Evolutionary conservation across 208 protist species (phyloP), one percentile per base, ranked within the genome.

Genomic region (Leishmania turanica): DNA sequence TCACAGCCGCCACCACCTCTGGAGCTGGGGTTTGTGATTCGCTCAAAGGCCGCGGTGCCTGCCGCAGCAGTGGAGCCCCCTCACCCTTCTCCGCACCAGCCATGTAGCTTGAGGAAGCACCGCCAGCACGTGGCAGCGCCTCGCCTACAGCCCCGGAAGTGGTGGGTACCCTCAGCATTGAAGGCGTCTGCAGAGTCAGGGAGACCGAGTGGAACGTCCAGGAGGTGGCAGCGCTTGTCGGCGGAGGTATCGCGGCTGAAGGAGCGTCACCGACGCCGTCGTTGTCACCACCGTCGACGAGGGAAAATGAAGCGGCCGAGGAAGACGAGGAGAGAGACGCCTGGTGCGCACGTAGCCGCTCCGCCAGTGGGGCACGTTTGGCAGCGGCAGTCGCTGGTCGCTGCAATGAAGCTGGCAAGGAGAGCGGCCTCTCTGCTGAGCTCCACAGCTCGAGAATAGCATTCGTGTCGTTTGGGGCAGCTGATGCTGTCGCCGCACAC

Each of bases 131-230:
- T 31, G 72, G 51, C 72, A 60, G 51, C 17, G 19, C 6, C 72
- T 45, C 51, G 6, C 72, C 42, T 79, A 40, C 60, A 51, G 60
- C 31, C 54, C 19, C 72, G 17, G 51, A 19, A 8, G 37, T 45
- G 4, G 19, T n/a, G 45, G 62, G 27, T 13, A 2, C 31, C n/a
- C 27, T 65, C 17, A 65, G 49, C 4, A 65, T 51, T 11, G 78
- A 76, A 19, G 77, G 62, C 6, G 58, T 54, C 27, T 58, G 70
- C 21, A 19, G 73, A 2, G 42, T 66, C 53, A 53, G 68, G 24
- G 49, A 62, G 21, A 79, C 60, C n/a, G 87, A 90, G 40, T 84
- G 84, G 40, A 90, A 90, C 45, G 87, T 88, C 87, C 87, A 90
- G 24, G 84, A 88, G 31, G 87, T 85, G 66, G 42, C 76, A 5